Evolutionary conservation across 257 asterid species (phyloP).

Genomic region (Nicotiana obtusifolia): DNA sequence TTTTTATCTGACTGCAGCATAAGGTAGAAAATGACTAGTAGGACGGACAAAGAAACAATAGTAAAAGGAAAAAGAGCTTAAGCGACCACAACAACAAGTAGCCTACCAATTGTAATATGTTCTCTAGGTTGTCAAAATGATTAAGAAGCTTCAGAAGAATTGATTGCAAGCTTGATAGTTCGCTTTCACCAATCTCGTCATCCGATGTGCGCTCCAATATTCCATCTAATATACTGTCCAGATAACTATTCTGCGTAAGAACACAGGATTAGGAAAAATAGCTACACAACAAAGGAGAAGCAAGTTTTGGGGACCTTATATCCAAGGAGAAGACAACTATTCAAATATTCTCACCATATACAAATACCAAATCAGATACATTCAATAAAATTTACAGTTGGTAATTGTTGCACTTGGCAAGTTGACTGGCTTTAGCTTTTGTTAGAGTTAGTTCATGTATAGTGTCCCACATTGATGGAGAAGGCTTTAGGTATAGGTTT

Average conservation of each 20-base stretch:
- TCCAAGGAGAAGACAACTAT: slow-evolving; percentile 7
- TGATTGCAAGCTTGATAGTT: slow-evolving; percentile 57
- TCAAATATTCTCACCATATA: slow-evolving; percentile 11
- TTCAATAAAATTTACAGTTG: neutral
- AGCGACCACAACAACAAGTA: slow-evolving; percentile 13
- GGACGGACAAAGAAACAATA: slow-evolving; percentile 6
- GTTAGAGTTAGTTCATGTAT: too few relatives aligned
- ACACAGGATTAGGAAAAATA: slow-evolving; percentile 7
- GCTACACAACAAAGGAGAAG: slow-evolving; percentile 6
- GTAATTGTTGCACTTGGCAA: neutral
- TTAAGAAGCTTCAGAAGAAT: slow-evolving; percentile 54
- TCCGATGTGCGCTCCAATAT: slow-evolving; percentile 42
- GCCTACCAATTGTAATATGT: slow-evolving; percentile 56
- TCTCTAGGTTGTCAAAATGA: slow-evolving; percentile 47
- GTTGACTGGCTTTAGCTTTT: neutral
- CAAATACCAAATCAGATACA: slow-evolving; percentile 1
- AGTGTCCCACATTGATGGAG: too few relatives aligned
- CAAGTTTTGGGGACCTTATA: neutral
- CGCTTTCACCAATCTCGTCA: slow-evolving; percentile 49
- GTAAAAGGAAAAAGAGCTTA: slow-evolving; percentile 9
- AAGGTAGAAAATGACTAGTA: slow-evolving; percentile 12
- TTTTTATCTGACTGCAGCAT: neutral
- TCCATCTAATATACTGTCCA: slow-evolving; percentile 50
- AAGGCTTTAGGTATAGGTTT: too few relatives aligned
- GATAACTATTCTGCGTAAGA: slow-evolving; percentile 44